Base-by-base conservation (phyloP, 768 basidiomycete species). In the Mycena alexandri region DNA sequence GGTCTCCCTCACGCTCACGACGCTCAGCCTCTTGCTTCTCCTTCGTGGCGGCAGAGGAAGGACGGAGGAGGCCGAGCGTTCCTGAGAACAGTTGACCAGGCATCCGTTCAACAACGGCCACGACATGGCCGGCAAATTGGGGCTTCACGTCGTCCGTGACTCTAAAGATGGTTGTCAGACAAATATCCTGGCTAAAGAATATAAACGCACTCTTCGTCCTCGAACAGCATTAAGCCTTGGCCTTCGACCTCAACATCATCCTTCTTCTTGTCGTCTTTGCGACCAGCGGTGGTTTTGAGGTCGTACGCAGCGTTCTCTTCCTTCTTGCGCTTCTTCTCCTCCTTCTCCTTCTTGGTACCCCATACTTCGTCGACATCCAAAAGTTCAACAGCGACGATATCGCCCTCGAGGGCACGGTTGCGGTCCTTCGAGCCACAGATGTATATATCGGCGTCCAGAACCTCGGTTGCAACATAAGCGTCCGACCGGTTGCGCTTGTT, bases 291-390 rank as follows among this genome's bases (percentile, higher is more conserved):
- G 8, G 89, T 85, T 78, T 91, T 94, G 61, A 91, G 76, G 75
- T 99, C 97, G 78, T 96, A 98, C 0, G 96, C 94, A 33, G 95
- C 91, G 76, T 96, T 98, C 82, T 99, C 98, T 82, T 99, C 98
- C 87, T 99, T 99, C 84, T 99, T 99, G 75, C 97, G 87, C 84
- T 99, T 99, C 91, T 99, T 99, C 84, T 99, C 98, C 79, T 99
- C 98, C 82, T 99, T 99, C 83, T 99, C 98, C 82, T 99, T 99
- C 86, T 99, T 99, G 7, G 98, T 98, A 11, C 93, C 92, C 94
- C 94, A 94, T 16, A 98, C 96, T 79, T 98, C 96, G 74, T 98
- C 96, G 25, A 99, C 97, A 73, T 99, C 98, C 61, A 99, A 86
- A 50, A 99, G 87, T 79, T 99, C 98, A 24, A 99, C 94, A 22